A percentile compares a stretch with the other conserved stretches of the same genome.
Conservation (phyloP, 2,329 filamentous ascomycete genomes). For the Penicillium rolfsii region DNA sequence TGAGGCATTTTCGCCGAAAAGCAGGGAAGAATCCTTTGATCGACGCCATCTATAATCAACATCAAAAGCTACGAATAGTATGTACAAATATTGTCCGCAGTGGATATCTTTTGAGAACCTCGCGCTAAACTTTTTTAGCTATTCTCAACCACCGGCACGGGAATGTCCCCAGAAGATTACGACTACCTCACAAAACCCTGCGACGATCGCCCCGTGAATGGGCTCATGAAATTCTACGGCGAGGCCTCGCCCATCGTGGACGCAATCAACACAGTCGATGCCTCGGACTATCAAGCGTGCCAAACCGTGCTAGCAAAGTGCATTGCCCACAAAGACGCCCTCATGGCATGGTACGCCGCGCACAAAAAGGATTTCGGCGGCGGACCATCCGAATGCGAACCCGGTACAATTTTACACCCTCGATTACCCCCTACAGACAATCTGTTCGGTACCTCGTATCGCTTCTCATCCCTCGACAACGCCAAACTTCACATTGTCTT, state of each 20-base stretch:
- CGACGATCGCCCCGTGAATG: slow-evolving; percentile 2
- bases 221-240: slow-evolving; percentile 6
- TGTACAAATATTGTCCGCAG: neutral
- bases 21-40: slow-evolving; percentile 4
- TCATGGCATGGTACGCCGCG: slow-evolving; percentile 3
- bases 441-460: slow-evolving; percentile 5
- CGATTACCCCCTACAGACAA: slow-evolving; percentile 5
- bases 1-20: slow-evolving; percentile 6
- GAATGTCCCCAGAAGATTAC: slow-evolving; percentile 8
- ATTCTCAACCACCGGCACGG: slow-evolving; percentile 8
- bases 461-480: slow-evolving; percentile 9
- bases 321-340: slow-evolving; percentile 4
- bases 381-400: slow-evolving; percentile 3
- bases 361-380: neutral
- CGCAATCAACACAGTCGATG: slow-evolving; percentile 4
- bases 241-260: slow-evolving; percentile 5
- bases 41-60: slow-evolving; percentile 11
- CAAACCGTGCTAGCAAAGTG: slow-evolving; percentile 8
- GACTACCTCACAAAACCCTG: slow-evolving; percentile 9
- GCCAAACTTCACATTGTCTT: slow-evolving; percentile 9
- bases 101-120: no score
- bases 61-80: slow-evolving; percentile 12
- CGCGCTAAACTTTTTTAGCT: slow-evolving; percentile 1
- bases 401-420: neutral
- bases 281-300: slow-evolving; percentile 1